Base-by-base conservation (phyloP, 1,284 basidiomycete species). In the Exobasidium cylindrosporum region DNA sequence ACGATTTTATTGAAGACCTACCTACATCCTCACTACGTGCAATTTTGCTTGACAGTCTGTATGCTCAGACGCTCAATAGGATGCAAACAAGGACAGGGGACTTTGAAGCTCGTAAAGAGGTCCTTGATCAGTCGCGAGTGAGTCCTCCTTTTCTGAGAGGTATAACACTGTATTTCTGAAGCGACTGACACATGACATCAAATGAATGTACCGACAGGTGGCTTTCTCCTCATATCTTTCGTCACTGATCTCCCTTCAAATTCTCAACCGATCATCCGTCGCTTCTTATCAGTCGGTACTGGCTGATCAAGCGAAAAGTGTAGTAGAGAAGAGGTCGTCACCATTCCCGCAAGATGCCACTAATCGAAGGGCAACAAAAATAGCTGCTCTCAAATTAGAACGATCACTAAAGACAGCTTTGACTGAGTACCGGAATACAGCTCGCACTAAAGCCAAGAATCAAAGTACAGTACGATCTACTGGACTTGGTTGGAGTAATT, bases 301-400 rank as follows among this genome's bases (percentile, higher is more conserved):
- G 31, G 21, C 21, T 26, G 17, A 10, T 23, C 23, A 32, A 17
- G n/a, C 31, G 26, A 23, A 44, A 32, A 55, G 5, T 4, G 53
- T 23, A n/a, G 53, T 32, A n/a, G 29, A 30, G 14, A 21, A 24
- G 26, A 29, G 23, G 4, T 17, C 13, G 4, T 32, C 53, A 21
- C 53, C 53, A 4, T 24, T 55, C 4, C 53, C 53, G 17, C 13
- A 21, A 35, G 54, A 45, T 13, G 54, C 62, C 23, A 43, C 57
- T 14, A 47, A 47, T 26, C 52, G 57, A 10, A 66, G 76, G 17
- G 65, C 69, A 46, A 60, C 69, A 60, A 79, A 78, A 58, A 76
- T 79, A 50, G 68, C 72, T 0, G 45, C 63, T 24, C 70, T 74
- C 58, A 67, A 70, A 29, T 60, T 75, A 1, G 76, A 78, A 52